Percentiles rank a stretch among this genome's conserved stretches.
Evolutionary conservation across 306 rosid genomes (phyloP).

Genomic region (Chamaecrista fasciculata): DNA sequence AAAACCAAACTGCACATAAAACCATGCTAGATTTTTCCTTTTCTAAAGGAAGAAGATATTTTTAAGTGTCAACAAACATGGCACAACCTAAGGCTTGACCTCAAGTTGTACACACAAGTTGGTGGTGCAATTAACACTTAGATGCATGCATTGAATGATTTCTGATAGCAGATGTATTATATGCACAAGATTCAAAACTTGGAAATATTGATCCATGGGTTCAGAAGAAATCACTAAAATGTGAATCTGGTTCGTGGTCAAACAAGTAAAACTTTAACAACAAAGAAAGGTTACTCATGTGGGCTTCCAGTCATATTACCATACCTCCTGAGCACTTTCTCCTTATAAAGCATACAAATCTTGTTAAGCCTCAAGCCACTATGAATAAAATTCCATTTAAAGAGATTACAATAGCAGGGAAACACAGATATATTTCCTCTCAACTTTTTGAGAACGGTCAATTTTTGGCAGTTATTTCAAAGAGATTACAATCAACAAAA

Average conservation of each 20-base stretch:
- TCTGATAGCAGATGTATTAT: background rate
- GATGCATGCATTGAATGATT: constrained; percentile 9
- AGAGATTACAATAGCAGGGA: background rate
- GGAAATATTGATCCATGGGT: constrained; percentile 2
- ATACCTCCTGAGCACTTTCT: background rate
- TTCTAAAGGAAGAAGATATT: background rate
- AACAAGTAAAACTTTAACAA: constrained; percentile 4
- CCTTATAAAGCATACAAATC: background rate
- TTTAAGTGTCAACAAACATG: background rate
- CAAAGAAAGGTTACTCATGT: background rate
- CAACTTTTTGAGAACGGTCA: background rate
- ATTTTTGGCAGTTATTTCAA: too few species aligned
- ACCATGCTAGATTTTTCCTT: background rate
- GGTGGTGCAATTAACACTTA: constrained; percentile 7
- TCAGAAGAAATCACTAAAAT: constrained; percentile 1
- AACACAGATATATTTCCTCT: background rate
- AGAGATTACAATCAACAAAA: too few species aligned
- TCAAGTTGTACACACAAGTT: constrained; percentile 15
- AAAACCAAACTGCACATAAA: background rate
- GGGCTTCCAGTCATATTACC: background rate
- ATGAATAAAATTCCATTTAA: background rate
- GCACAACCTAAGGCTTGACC: constrained; percentile 19
- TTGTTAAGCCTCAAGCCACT: background rate
- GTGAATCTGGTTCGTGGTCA: constrained; percentile 1
- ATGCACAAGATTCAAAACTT: constrained; percentile 6